These are phyloP conservation scores for Rutstroemia sp. DNA, from an alignment of 2,329 filamentous ascomycete species.

Conservation along the genomic window DNA sequence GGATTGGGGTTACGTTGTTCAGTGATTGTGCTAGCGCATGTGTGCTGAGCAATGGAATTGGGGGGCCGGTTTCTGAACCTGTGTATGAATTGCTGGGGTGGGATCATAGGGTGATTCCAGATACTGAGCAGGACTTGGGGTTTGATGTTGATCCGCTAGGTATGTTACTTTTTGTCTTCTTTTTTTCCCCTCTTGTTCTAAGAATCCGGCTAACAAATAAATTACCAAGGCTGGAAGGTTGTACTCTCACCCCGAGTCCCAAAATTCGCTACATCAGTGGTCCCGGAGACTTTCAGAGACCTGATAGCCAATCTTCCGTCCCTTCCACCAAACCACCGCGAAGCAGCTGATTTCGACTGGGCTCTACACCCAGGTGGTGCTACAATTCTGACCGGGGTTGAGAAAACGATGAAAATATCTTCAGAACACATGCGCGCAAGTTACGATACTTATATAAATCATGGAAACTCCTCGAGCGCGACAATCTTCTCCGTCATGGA, in stretches of 20 bases:
- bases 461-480: constrained; percentile 63
- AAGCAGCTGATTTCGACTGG: constrained; percentile 60
- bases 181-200: neutral
- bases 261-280: constrained; percentile 42
- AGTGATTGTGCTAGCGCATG: constrained; percentile 63
- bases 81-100: constrained; percentile 57
- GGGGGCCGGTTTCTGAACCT: constrained; percentile 29
- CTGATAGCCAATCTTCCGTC: constrained; percentile 41
- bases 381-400: constrained; percentile 57
- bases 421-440: constrained; percentile 62
- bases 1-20: constrained; percentile 60
- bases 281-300: constrained; percentile 46
- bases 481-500: constrained; percentile 64
- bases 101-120: constrained; percentile 55
- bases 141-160: constrained; percentile 58
- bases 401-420: constrained; percentile 48
- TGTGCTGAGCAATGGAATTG: constrained; percentile 57
- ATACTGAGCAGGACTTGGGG: constrained; percentile 54
- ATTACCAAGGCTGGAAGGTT: constrained; percentile 52
- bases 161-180: constrained; percentile 28
- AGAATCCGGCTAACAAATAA: neutral
- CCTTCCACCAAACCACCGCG: constrained; percentile 38
- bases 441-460: constrained; percentile 59
- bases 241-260: constrained; percentile 56
- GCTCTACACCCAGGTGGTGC: constrained; percentile 64